Evolutionary conservation across 106 monocot genomes (phyloP).

Genomic region (Dactylorhiza incarnata): DNA sequence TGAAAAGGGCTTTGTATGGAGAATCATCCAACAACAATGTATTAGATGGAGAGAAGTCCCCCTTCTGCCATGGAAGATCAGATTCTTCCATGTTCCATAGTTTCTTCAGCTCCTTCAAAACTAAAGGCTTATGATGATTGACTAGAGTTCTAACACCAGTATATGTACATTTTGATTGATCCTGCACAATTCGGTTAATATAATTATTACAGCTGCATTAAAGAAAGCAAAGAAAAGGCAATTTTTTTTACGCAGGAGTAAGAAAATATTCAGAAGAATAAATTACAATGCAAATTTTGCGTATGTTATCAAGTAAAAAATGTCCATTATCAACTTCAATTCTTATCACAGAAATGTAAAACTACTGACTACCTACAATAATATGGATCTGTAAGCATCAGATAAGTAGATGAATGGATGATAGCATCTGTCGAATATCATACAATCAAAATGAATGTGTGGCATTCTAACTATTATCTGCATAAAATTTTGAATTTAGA

Average conservation of each 20-base stretch:
- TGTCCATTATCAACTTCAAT: background rate
- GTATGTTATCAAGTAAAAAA: background rate
- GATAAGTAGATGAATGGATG: background rate
- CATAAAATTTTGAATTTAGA: background rate
- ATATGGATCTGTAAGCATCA: background rate
- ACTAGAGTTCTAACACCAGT: slow-evolving; percentile 63
- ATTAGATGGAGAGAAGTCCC: slow-evolving; percentile 64
- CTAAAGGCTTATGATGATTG: slow-evolving; percentile 64
- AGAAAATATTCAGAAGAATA: background rate
- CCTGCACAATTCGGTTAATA: slow-evolving; percentile 27
- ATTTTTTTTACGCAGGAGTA: background rate
- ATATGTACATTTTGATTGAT: slow-evolving; percentile 65
- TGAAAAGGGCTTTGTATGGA: slow-evolving; percentile 93
- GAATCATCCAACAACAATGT: slow-evolving; percentile 94
- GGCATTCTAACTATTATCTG: background rate
- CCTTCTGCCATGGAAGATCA: slow-evolving; percentile 72
- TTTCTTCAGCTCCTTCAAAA: slow-evolving; percentile 74
- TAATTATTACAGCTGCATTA: background rate
- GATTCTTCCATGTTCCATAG: slow-evolving; percentile 67
- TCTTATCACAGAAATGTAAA: background rate
- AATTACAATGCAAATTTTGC: background rate
- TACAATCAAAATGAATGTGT: background rate
- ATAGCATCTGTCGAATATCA: background rate
- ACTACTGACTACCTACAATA: background rate
- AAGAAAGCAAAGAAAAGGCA: background rate